Base-by-base conservation (phyloP, 1,139 yeast genomes). In the Debaryomyces robertsiae region DNA sequence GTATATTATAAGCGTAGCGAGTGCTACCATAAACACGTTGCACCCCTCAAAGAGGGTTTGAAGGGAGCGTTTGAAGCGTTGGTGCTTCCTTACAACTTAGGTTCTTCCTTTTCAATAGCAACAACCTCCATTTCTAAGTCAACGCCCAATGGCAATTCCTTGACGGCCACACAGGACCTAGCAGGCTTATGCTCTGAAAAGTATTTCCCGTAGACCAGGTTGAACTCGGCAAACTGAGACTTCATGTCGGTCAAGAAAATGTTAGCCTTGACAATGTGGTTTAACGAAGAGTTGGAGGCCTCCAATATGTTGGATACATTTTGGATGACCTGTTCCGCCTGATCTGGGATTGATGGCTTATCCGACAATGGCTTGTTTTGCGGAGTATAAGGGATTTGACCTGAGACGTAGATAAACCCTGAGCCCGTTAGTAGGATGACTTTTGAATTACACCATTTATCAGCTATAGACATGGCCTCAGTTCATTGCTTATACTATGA, bases 161-260 rank as follows among this genome's bases (percentile, higher is more conserved):
- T 82, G 49, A 89, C 97, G 33, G 96, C 96, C 52, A 90, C 95
- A 74, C 96, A 89, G 2, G 96, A 86, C 76, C 98, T 86, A 29
- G 97, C 96, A 42, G 98, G 97, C 68, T 85, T 86, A 73, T 87
- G 95, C 43, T 72, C 75, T 61, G 63, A 73, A 72, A 91, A 90
- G 68, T 85, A 86, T 65, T 85, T 83, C 48, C 79, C 82, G 67
- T 90, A 91, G 40, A 87, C 93, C 51, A 75, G 77, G 69, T 91
- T 91, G 73, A 91, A 87, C 51, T 80, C 84, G 46, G 77, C 85
- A 58, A 90, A 91, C 63, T 84, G 80, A 30, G 64, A 53, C 55
- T 73, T 69, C 83, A 91, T 91, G 65, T 91, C 96, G 44, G 95
- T 84, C 65, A 91, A 79, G 73, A 87, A 91, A 48, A 90, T 78